A percentile compares a stretch with the other conserved stretches of the same genome.
phyloP scores from a whole-genome alignment of 1,139 yeast species.

The Pichia sp. region DNA sequence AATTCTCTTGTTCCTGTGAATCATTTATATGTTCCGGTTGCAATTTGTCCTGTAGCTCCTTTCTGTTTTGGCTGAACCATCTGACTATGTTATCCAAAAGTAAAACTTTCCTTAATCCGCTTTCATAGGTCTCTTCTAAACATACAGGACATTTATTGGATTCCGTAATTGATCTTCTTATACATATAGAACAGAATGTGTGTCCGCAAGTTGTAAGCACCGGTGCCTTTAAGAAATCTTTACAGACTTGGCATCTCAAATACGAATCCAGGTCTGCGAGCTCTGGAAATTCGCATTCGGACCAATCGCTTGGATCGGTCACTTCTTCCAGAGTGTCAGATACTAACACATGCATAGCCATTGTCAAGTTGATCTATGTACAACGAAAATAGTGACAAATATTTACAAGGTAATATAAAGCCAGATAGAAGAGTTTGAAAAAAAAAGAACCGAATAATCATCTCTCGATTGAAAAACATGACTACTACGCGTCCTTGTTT shows the following conservation, averaged over 20 bases:
- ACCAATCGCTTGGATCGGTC: constrained; percentile 74
- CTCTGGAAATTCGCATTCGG: constrained; percentile 47
- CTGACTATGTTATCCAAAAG: constrained; percentile 69
- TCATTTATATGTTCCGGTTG: constrained; percentile 14
- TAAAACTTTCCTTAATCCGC: constrained; percentile 62
- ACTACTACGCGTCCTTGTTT: background rate
- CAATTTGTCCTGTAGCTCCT: constrained; percentile 33
- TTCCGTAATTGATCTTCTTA: constrained; percentile 61
- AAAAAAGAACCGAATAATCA: background rate
- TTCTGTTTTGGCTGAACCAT: constrained; percentile 48
- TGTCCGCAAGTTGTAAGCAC: constrained; percentile 84
- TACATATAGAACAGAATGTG: constrained; percentile 87
- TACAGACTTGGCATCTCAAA: constrained; percentile 86
- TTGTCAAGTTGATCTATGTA: background rate
- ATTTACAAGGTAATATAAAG: too few relatives aligned
- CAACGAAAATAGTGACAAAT: too few relatives aligned
- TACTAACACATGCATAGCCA: constrained; percentile 14
- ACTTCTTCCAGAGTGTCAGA: constrained; percentile 29
- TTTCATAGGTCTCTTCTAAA: constrained; percentile 63
- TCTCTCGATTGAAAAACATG: background rate
- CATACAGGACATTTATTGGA: constrained; percentile 78
- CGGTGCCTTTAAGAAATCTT: constrained; percentile 78
- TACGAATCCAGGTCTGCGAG: constrained; percentile 62
- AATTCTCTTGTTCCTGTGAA: constrained; percentile 14
- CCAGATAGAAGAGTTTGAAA: background rate